Base-by-base conservation (phyloP, 345 rosid genomes). In the Arabis hirsuta region DNA sequence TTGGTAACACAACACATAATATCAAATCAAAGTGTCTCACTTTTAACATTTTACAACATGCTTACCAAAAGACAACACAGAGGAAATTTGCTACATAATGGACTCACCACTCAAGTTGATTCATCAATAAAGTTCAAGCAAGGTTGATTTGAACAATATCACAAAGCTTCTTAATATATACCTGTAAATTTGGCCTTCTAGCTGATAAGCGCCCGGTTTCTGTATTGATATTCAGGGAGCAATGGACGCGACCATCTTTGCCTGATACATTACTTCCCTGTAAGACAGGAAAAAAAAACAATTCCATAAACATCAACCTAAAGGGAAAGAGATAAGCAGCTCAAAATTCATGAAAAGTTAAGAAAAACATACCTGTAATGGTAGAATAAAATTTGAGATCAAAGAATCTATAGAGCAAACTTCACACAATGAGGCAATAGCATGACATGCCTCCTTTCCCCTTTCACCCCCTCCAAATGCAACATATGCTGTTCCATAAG, bases 161-260 rank as follows among this genome's bases (percentile, higher is more conserved):
- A 69, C 10, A 38, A 34, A 57, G 7, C 64, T 39, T 53, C n/a
- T 61, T 13, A 12, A 61, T 36, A 59, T 39, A 6, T 69, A 95
- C 98, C 93, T 95, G 98, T 81, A 95, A 87, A 82, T 87, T 91
- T 55, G 97, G 99, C 72, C 97, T 88, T 81, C 99, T 90, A 47
- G 99, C 99, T 56, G 99, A 95, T 76, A 95, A 84, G n/a, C 96
- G 91, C 54, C 99, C 97, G 10, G 99, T 95, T 83, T 91, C 97
- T 24, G 97, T 95, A 73, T 95, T 95, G 81, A 95, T 95, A 78
- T 95, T 95, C 65, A 95, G 78, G 65, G 99, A 95, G 80, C 99
- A 91, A 80, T 95, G 99, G 65, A 95, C 86, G 22, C 93, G 96
- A 34, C 93, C 92, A 74, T 76, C 81, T 83, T 85, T 88, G 53